Evolutionary conservation across 208 protist genomes (phyloP).

Genomic region (Entamoeba invadens): DNA sequence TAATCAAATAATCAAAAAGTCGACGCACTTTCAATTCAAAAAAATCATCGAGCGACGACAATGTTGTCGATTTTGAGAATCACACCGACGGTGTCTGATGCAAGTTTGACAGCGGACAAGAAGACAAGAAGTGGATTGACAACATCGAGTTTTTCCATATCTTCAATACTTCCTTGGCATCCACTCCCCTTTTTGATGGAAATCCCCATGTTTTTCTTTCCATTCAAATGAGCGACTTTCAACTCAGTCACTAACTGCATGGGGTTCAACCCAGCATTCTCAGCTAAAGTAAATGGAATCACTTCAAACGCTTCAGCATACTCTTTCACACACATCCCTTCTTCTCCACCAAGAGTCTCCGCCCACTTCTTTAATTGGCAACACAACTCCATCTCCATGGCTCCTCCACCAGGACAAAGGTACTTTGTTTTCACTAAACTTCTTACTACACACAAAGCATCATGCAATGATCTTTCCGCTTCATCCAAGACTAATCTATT

Average conservation of each 20-base stretch:
- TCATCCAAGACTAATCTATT: conserved; percentile 88
- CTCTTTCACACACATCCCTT: conserved; percentile 27
- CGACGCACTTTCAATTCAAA: too few species aligned
- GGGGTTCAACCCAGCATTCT: conserved; percentile 74
- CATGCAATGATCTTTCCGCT: conserved; percentile 87
- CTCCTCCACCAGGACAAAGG: conserved; percentile 72
- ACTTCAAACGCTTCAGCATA: conserved; percentile 91
- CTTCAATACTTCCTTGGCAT: background rate
- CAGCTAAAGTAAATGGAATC: conserved; percentile 90
- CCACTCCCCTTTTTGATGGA: background rate
- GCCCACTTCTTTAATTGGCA: conserved; percentile 68
- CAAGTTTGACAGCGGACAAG: conserved; percentile 85
- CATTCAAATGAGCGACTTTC: background rate
- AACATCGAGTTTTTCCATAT: background rate
- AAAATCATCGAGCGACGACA: conserved; percentile 67
- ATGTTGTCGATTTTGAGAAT: conserved; percentile 99
- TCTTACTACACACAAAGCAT: conserved; percentile 95
- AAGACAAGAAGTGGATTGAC: conserved; percentile 57
- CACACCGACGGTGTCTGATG: conserved; percentile 93
- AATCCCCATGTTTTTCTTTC: background rate
- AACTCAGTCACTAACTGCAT: background rate
- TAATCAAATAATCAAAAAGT: too few species aligned
- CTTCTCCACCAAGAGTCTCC: background rate
- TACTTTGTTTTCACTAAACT: conserved; percentile 83
- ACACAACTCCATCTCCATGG: conserved; percentile 85